A percentile compares a stretch with the other conserved stretches of the same genome.
phyloP scores from a whole-genome alignment of 176 grass and related monocot genomes.

The Panicum miliaceum region DNA sequence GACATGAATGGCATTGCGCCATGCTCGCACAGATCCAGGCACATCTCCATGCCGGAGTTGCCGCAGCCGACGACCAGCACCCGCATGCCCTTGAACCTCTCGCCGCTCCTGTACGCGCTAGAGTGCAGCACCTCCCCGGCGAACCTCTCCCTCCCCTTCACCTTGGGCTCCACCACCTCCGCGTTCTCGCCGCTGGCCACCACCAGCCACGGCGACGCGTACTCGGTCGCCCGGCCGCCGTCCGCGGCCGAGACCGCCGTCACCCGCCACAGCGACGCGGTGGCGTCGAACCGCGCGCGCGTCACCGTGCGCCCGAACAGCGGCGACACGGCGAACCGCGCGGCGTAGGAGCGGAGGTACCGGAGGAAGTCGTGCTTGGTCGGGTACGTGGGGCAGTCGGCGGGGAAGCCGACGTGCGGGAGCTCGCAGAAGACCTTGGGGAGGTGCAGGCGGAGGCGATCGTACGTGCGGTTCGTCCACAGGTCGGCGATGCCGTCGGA shows the following conservation, averaged over 20 bases:
- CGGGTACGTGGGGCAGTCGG: constrained; percentile 73
- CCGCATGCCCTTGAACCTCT: constrained; percentile 67
- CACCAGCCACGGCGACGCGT: constrained; percentile 78
- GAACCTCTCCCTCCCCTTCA: constrained; percentile 80
- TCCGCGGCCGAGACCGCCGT: constrained; percentile 17
- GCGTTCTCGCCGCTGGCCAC: constrained; percentile 96
- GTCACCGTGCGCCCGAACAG: constrained; percentile 68
- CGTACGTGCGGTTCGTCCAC: constrained; percentile 85
- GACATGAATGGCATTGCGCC: constrained; percentile 93
- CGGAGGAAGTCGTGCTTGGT: constrained; percentile 79
- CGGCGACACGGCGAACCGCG: constrained; percentile 65
- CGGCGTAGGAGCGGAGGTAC: constrained; percentile 78
- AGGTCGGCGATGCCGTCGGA: constrained; percentile 80
- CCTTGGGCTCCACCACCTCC: constrained; percentile 66
- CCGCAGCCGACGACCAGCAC: constrained; percentile 89
- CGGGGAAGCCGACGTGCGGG: constrained; percentile 72
- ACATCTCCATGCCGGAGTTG: constrained; percentile 99
- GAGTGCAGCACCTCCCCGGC: constrained; percentile 76
- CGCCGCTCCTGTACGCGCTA: constrained; percentile 78
- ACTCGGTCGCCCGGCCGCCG: constrained; percentile 48
- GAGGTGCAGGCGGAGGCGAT: constrained; percentile 90
- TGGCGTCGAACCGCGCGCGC: constrained; percentile 50
- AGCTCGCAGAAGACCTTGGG: constrained; percentile 91
- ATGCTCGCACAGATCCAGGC: constrained; percentile 79
- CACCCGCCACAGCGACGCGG: constrained; percentile 61